A percentile compares a stretch with the other conserved stretches of the same genome.
Evolutionary conservation across 805 yeast genomes (phyloP).

Genomic region (Metschnikowia lochheadii): DNA sequence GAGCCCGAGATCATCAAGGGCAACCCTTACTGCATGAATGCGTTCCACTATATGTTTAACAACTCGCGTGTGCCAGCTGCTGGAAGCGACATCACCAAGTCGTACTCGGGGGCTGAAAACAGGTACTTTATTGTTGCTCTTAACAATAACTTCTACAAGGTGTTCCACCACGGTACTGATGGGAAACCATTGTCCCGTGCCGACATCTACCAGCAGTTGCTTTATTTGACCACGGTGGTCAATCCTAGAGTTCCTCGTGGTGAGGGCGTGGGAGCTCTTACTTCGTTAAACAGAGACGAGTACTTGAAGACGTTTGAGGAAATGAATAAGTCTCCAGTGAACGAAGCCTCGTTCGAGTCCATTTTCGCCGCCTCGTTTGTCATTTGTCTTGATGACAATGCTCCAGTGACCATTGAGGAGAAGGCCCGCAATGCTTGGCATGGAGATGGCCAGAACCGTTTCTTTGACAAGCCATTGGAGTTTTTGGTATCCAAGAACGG

Average conservation of each 20-base stretch:
- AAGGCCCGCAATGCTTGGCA: constrained; percentile 88
- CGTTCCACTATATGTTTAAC: constrained; percentile 88
- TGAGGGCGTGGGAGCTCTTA: constrained; percentile 69
- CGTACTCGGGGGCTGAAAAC: constrained; percentile 47
- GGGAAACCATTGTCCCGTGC: constrained; percentile 44
- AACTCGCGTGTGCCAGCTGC: constrained; percentile 75
- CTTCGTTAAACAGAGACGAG: constrained; percentile 80
- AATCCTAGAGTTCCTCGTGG: constrained; percentile 35
- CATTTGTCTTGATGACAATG: constrained; percentile 67
- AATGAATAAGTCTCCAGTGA: constrained; percentile 56
- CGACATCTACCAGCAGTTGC: constrained; percentile 56
- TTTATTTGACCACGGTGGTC: constrained; percentile 44
- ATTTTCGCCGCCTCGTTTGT: constrained; percentile 79
- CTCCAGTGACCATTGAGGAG: constrained; percentile 76
- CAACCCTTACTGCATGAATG: constrained; percentile 90
- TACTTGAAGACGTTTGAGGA: constrained; percentile 62
- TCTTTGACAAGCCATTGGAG: constrained; percentile 87
- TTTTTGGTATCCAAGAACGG: constrained; percentile 79
- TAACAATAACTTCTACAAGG: constrained; percentile 77
- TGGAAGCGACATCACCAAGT: constrained; percentile 58
- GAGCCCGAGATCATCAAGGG: constrained; percentile 78
- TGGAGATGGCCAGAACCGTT: constrained; percentile 90
- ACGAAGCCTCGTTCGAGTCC: constrained; percentile 55
- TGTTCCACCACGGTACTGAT: constrained; percentile 50
- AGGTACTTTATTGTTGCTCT: constrained; percentile 68